Base-by-base conservation (phyloP, 139 green algal genomes). In the Bryopsis sp. region DNA sequence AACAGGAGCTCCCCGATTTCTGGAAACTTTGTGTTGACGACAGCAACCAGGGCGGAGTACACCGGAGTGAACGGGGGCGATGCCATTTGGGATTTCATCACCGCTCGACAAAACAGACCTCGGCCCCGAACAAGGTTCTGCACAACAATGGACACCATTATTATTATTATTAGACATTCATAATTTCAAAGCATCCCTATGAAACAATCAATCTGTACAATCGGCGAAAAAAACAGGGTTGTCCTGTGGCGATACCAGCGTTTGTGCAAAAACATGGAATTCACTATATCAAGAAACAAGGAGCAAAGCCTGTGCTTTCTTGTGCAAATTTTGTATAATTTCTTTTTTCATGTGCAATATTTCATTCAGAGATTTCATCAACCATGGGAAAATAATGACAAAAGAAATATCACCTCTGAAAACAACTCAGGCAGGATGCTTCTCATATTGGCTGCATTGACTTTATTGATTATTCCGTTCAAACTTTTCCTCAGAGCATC, bases 401-500 rank as follows among this genome's bases (percentile, higher is more conserved):
- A 19, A 67, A 15, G 5, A 58, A 54, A 5, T 58, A 8, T 6
- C 37, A 91, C 85, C 84, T 96, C 90, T 28, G 67, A 38, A 57
- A 98, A 96, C 22, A 99, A 73, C 81, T 99, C 94, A 5, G 87
- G 88, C 65, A 98, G 78, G 34, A 99, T 89, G 63, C 92, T 78
- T 74, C 93, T 95, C 68, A 99, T 86, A 82, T 99, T 99, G 2
- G 72, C 63, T 4, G 76, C 68, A 81, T 97, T 99, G 72, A 92
- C 76, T 82, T 98, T 99, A 85, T 99, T 99, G 70, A 99, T 82
- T n/a, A 98, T 83, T 38, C 93, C 93, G 72, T 99, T 99, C 73
- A 99, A 84, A 35, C 66, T 76, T 75, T 89, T 89, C 39, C 82
- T 80, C 3, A 89, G 70, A 35, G 83, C 83, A 71, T 98, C 94